Base-by-base conservation (phyloP, 805 yeast species). In the Cyberlindnera xishuangbannaensis region DNA sequence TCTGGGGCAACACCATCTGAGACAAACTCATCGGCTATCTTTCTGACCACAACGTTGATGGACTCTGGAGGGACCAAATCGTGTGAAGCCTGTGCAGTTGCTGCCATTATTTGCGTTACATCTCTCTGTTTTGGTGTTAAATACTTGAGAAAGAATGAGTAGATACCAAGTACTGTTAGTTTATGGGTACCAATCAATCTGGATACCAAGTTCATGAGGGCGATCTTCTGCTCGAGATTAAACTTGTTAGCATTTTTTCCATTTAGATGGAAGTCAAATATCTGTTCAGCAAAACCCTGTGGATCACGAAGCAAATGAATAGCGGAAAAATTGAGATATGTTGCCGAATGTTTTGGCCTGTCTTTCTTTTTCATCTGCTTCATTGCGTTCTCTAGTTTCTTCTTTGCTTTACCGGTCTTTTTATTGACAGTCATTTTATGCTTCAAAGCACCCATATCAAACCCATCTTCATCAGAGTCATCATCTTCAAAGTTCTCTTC, bases 1-100 rank as follows among this genome's bases (percentile, higher is more conserved):
- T 92, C 96, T 21, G 95, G 78, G 12, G 97, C 87, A 25, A 92
- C 98, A 69, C 99, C 99, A 54, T 92, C 97, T 46, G 95, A 83
- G 17, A 92, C 96, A 51, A 92, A 92, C 61, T 92, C 98, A 61
- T 92, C 95, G 1, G 98, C 97, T 45, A 92, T 78, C 55, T 90
- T 92, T 37, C 95, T 75, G 8, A 92, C 79, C 47, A 92, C 77
- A 31, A 80, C 79, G 28, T 71, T 65, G 40, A 92, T 73, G 12
- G 78, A 76, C 56, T 92, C 99, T 6, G 99, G 98, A 17, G 99
- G 99, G 7, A 92, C 96, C 51, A 92, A 67, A 52, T 92, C 97
- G 56, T 92, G 99, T 18, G 95, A 74, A 0, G 97, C 86, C 65
- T 92, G 98, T 0, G 98, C 99, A 30, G 84, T 71, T 4, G 97